phyloP scores from a whole-genome alignment of 768 basidiomycete genomes.

The Mycena maculata region DNA sequence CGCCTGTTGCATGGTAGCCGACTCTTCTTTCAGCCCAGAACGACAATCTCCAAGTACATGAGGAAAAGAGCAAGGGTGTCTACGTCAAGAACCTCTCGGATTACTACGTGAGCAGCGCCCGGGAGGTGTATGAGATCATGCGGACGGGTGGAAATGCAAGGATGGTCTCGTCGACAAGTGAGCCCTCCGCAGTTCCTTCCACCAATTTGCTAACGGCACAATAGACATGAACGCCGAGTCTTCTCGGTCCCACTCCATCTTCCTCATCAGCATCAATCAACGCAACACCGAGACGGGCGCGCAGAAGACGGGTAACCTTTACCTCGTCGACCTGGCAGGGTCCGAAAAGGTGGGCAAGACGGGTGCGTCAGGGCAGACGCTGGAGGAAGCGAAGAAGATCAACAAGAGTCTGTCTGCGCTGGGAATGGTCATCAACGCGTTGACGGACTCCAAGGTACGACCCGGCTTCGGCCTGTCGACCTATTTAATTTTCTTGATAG shows the following conservation, averaged over 20 bases:
- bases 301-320: conserved; percentile 95
- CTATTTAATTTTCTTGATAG: conserved; percentile 53
- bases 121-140: conserved; percentile 99
- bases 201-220: not conserved
- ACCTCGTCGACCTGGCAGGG: conserved; percentile 97
- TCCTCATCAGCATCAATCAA: conserved; percentile 97
- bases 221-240: conserved; percentile 99
- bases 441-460: conserved; percentile 93
- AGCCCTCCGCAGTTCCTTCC: conserved; percentile 43
- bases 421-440: conserved; percentile 99
- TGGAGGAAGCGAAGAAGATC: conserved; percentile 99
- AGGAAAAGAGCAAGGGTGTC: conserved; percentile 96
- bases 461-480: conserved; percentile 6
- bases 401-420: conserved; percentile 98
- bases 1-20: conserved; percentile 19
- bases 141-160: conserved; percentile 92
- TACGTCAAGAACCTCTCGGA: conserved; percentile 98
- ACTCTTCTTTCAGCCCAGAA: conserved; percentile 77
- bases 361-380: conserved; percentile 97
- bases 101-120: conserved; percentile 95
- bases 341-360: conserved; percentile 99
- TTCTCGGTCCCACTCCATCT: conserved; percentile 98
- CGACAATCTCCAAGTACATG: conserved; percentile 98
- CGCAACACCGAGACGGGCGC: conserved; percentile 96
- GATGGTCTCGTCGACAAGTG: conserved; percentile 94